A percentile compares a stretch with the other conserved stretches of the same genome.
Conservation (phyloP, 371 early-diverging fungal genomes). For the Mortierella sp. region DNA sequence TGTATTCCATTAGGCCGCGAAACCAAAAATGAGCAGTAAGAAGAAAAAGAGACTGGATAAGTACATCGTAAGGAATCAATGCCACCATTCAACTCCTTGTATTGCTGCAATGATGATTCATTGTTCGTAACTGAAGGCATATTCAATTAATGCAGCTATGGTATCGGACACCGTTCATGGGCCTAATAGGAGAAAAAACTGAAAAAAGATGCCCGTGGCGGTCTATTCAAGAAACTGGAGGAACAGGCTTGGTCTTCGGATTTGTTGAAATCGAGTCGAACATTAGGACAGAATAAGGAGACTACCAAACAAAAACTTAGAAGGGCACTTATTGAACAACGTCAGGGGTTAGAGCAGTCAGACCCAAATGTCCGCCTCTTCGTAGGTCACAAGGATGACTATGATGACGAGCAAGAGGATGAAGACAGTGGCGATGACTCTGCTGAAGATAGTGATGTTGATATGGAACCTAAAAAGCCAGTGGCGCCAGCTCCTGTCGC, state of each 20-base stretch:
- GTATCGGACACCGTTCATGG: not conserved
- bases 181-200: constrained; percentile 84
- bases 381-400: constrained; percentile 57
- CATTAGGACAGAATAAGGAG: constrained; percentile 76
- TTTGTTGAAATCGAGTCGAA: constrained; percentile 84
- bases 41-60: constrained; percentile 86
- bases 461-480: constrained; percentile 4
- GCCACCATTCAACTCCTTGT: not conserved
- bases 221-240: constrained; percentile 86
- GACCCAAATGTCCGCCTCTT: constrained; percentile 57
- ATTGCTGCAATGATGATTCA: not conserved
- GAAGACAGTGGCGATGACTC: constrained; percentile 29
- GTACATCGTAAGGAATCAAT: constrained; percentile 74
- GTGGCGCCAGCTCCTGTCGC: constrained; percentile 4
- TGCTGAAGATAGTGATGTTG: constrained; percentile 5
- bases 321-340: constrained; percentile 80
- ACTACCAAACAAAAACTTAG: constrained; percentile 80
- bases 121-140: not conserved
- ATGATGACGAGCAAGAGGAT: constrained; percentile 57
- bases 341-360: constrained; percentile 71
- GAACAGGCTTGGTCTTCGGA: constrained; percentile 68
- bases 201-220: constrained; percentile 92
- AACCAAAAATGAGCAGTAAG: constrained; percentile 72
- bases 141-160: not conserved
- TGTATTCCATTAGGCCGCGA: constrained; percentile 22